Evolutionary conservation across 2,329 filamentous ascomycete species (phyloP).

Genomic region (Ophiocordyceps australis): DNA sequence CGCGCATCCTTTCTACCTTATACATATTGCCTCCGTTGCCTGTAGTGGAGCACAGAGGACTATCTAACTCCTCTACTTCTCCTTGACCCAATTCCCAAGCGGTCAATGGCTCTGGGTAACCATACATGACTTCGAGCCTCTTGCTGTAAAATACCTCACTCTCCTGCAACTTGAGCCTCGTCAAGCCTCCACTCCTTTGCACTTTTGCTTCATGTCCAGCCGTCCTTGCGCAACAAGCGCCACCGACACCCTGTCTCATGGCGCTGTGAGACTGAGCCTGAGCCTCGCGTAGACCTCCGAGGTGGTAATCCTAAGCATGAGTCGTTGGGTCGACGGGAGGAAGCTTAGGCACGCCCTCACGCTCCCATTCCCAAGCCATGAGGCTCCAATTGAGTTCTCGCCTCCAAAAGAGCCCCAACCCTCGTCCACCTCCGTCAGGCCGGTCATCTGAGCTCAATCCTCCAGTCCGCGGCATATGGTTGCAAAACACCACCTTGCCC

Average conservation of each 20-base stretch:
- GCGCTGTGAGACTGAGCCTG: too few relatives aligned
- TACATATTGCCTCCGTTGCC: background rate
- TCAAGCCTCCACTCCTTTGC: background rate
- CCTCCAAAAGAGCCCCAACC: conserved; percentile 53
- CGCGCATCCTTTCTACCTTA: too few relatives aligned
- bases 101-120: too few relatives aligned
- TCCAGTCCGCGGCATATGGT: conserved; percentile 64
- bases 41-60: conserved; percentile 18
- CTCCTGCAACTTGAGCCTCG: too few relatives aligned
- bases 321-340: conserved; percentile 25
- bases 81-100: too few relatives aligned
- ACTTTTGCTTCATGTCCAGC: too few relatives aligned
- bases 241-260: too few relatives aligned
- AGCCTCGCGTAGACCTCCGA: conserved; percentile 18
- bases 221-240: too few relatives aligned
- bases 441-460: conserved; percentile 65
- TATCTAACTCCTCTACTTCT: conserved; percentile 30
- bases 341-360: conserved; percentile 18
- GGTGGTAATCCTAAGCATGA: conserved; percentile 29
- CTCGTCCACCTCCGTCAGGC: conserved; percentile 34
- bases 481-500: conserved; percentile 64
- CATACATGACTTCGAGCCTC: too few relatives aligned
- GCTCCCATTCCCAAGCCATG: conserved; percentile 61
- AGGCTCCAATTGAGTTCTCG: conserved; percentile 77
- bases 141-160: too few relatives aligned